phyloP scores from a whole-genome alignment of 352 stramenopile genomes.

The Phytophthora agathidicida region DNA sequence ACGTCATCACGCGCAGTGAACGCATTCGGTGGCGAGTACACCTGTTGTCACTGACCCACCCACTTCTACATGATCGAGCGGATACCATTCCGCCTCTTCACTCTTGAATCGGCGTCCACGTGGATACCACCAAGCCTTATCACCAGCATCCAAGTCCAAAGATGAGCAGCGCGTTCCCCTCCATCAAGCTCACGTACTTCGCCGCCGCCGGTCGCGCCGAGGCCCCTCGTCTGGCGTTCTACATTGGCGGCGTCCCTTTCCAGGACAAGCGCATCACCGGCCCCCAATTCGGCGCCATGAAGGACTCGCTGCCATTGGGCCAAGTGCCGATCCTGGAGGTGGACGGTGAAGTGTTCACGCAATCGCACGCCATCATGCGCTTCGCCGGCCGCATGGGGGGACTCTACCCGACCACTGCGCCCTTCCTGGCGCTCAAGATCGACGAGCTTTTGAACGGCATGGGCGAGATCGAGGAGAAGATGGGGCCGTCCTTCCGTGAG shows the following conservation, averaged over 20 bases:
- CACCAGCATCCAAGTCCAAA: no score
- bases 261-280: slow-evolving; percentile 53
- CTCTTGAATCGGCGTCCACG: slow-evolving; percentile 26
- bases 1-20: no score
- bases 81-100: slow-evolving; percentile 29
- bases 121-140: slow-evolving; percentile 6
- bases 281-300: slow-evolving; percentile 28
- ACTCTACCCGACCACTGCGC: slow-evolving; percentile 56
- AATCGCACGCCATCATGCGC: slow-evolving; percentile 71
- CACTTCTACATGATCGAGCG: background rate
- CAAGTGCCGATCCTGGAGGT: slow-evolving; percentile 56
- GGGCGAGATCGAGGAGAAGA: slow-evolving; percentile 42
- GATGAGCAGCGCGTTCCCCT: slow-evolving; percentile 43
- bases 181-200: slow-evolving; percentile 81
- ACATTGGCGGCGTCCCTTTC: slow-evolving; percentile 66
- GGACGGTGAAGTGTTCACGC: slow-evolving; percentile 57
- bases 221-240: slow-evolving; percentile 54
- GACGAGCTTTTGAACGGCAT: slow-evolving; percentile 61
- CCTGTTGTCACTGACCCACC: no score
- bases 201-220: slow-evolving; percentile 47
- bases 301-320: slow-evolving; percentile 40
- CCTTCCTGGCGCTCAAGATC: slow-evolving; percentile 52
- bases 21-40: slow-evolving; percentile 12
- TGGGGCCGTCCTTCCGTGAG: slow-evolving; percentile 34
- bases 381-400: slow-evolving; percentile 63